Evolutionary conservation across 805 yeast species (phyloP), one percentile per base, ranked within the genome.

Genomic region (Candida sonorensis): DNA sequence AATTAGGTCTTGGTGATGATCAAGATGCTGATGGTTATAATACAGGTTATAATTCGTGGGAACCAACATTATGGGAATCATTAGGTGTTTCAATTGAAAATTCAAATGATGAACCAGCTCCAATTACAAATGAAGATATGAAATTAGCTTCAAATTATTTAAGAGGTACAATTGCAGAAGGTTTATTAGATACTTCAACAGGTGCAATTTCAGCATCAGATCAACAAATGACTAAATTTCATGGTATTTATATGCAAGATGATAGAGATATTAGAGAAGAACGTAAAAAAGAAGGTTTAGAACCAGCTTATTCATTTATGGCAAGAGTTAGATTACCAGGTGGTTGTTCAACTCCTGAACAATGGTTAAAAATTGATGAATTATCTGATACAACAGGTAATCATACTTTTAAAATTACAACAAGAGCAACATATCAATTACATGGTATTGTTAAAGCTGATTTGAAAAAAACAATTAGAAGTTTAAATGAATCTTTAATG

Each of bases 231-330:
- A 87, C 97, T 45, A 90, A 90, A 62, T 90, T 90, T 75, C 97
- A 90, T 60, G 97, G 97, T 63, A 86, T 87, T 46, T 90, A 90
- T 59, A 86, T 90, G 95, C 97, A 90, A 66, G 97, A 90, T 59
- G 97, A 90, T 57, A 84, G 97, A 66, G 97, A 90, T 60, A 68
- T 90, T 38, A 75, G 97, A 59, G 97, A 90, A 35, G 81, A 83
- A 48, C 79, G 97, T 54, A 90, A 88, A 63, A 75, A 84, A 29
- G 85, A 83, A 54, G 97, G 97, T 27, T 59, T 84, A 42, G 97
- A 90, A 62, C 97, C 97, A 12, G 94, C 94, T 31, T 90, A 84
- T 59, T 72, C 94, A n/a, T 90, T 90, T 62, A 90, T 90, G 97
- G 88, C 87, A 12, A 82, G 97, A 64, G 86, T 85, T 35, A 79